A percentile compares a stretch with the other conserved stretches of the same genome.
phyloP scores from a whole-genome alignment of 257 asterid genomes.

The Leonotis leonurus region DNA sequence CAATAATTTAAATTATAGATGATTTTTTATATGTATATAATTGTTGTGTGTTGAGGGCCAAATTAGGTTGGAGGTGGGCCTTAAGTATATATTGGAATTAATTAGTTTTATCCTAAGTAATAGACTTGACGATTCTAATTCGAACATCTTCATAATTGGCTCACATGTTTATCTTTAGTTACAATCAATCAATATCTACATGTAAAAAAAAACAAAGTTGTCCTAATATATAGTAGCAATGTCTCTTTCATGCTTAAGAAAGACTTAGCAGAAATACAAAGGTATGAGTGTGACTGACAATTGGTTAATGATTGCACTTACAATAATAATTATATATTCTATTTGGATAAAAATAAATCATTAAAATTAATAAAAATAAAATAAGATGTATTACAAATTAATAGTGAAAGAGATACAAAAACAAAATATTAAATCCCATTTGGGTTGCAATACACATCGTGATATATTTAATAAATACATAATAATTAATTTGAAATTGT shows the following conservation, averaged over 20 bases:
- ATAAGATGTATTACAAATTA: no score
- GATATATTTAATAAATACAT: no score
- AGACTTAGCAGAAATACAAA: neutral
- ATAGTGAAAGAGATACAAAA: no score
- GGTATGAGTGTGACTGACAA: neutral
- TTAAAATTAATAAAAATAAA: no score
- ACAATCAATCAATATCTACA: neutral
- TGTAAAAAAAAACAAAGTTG: neutral
- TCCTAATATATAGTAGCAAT: neutral
- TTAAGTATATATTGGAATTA: neutral
- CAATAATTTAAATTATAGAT: no score
- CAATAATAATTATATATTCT: no score
- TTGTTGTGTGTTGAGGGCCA: constrained; percentile 2
- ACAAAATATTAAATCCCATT: no score
- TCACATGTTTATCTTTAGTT: constrained; percentile 9
- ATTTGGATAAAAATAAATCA: no score
- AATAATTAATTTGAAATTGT: no score
- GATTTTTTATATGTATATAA: no score
- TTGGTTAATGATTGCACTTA: neutral
- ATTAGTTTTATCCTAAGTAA: neutral
- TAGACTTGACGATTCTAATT: neutral
- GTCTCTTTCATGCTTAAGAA: neutral
- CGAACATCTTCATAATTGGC: neutral
- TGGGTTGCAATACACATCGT: no score
- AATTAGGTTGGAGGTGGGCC: neutral